phyloP scores from a whole-genome alignment of 495 filamentous ascomycete genomes.

The Acidomyces sp. region DNA sequence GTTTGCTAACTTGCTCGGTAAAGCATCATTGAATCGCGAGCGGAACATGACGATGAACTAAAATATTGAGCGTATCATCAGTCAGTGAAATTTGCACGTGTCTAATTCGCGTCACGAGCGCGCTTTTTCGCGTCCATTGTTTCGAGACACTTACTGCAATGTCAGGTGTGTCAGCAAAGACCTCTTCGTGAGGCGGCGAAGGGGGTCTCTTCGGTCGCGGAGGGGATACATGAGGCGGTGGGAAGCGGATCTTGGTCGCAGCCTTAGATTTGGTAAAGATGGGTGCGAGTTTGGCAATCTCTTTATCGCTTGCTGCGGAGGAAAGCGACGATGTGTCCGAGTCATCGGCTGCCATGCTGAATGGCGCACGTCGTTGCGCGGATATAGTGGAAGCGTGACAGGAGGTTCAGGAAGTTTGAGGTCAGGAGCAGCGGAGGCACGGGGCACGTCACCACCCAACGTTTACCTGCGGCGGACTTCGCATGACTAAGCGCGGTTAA shows the following conservation, averaged over 20 bases:
- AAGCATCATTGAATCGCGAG: constrained; percentile 76
- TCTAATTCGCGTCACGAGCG: constrained; percentile 7
- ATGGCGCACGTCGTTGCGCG: constrained; percentile 2
- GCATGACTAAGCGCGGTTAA: too few relatives aligned
- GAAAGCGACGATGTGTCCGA: constrained; percentile 11
- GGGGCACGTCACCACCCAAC: not conserved
- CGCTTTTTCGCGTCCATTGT: constrained; percentile 12
- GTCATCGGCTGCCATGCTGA: constrained; percentile 11
- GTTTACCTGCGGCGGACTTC: not conserved
- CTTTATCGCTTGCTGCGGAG: constrained; percentile 11
- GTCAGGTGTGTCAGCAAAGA: constrained; percentile 21
- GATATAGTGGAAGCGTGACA: constrained; percentile 2
- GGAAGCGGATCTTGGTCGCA: constrained; percentile 14
- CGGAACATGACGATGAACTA: constrained; percentile 98
- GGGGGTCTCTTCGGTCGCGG: constrained; percentile 15
- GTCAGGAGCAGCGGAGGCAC: not conserved
- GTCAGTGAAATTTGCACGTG: constrained; percentile 16
- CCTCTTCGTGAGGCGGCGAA: constrained; percentile 23
- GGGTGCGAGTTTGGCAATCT: constrained; percentile 18
- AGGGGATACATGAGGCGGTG: constrained; percentile 9
- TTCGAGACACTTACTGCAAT: constrained; percentile 21
- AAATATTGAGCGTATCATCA: constrained; percentile 1
- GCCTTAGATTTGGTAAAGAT: constrained; percentile 16
- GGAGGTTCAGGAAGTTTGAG: constrained; percentile 1
- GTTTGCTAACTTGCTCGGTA: constrained; percentile 73